A percentile compares a stretch with the other conserved stretches of the same genome.
These are phyloP conservation scores for Viola odorata DNA, from an alignment of 345 rosid species.

Conservation along the genomic window DNA sequence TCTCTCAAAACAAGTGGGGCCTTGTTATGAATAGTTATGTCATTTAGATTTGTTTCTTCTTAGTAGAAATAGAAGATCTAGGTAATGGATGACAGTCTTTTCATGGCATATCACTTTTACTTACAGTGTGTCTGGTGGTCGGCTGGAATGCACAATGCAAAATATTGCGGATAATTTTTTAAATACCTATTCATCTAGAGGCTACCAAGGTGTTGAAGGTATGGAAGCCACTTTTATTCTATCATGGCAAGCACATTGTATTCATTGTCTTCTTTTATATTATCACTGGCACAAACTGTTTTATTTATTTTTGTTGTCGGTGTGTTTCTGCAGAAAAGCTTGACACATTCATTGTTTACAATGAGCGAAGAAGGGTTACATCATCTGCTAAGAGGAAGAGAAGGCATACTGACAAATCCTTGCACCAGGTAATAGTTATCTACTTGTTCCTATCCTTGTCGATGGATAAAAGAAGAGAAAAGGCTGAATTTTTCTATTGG, in stretches of 20 bases:
- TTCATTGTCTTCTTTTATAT: conserved; percentile 1
- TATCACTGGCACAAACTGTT: background rate
- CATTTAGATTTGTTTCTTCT: too few relatives aligned
- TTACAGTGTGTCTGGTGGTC: conserved; percentile 73
- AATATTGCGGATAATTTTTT: conserved; percentile 83
- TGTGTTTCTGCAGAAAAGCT: conserved; percentile 43
- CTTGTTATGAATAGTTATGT: too few relatives aligned
- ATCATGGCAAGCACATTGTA: conserved; percentile 2
- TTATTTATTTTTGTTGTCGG: background rate
- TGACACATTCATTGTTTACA: conserved; percentile 80
- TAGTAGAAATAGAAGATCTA: too few relatives aligned
- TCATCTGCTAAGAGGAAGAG: conserved; percentile 93
- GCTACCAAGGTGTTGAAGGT: conserved; percentile 70
- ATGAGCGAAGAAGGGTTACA: conserved; percentile 81
- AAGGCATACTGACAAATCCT: conserved; percentile 46
- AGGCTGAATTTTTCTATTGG: background rate
- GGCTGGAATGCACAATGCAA: conserved; percentile 98
- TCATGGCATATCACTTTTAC: conserved; percentile 12
- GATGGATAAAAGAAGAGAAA: background rate
- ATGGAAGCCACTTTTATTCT: conserved; percentile 11
- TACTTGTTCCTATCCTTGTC: conserved; percentile 7
- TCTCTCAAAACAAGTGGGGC: too few relatives aligned
- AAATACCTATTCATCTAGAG: conserved; percentile 57
- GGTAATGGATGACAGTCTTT: too few relatives aligned
- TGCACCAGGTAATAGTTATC: conserved; percentile 74